Base-by-base conservation (phyloP, 352 stramenopile genomes). In the Thraustotheca clavata region DNA sequence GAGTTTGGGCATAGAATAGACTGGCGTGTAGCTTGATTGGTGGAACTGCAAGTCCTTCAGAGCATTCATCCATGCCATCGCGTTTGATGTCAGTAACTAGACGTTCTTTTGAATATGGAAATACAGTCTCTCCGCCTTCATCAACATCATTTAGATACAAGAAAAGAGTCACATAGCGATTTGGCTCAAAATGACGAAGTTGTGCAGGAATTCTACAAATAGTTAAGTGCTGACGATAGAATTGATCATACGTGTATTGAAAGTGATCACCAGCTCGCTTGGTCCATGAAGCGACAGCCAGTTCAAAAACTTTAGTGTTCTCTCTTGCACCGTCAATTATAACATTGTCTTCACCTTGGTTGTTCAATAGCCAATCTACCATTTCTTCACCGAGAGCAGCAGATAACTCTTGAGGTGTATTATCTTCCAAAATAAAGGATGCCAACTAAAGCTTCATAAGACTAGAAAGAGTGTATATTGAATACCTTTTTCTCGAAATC, bases 101-200 rank as follows among this genome's bases (percentile, higher is more conserved):
- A 12, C 82, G 71, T 29, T 92, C 86, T 16, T 84, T 66, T 47
- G 83, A 91, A 70, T 83, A 86, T n/a, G 83, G 96, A 75, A 99
- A 99, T n/a, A 98, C 91, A 0, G 96, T 99, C 73, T 99, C 90
- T 29, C 96, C 96, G 16, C 96, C 96, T 66, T 97, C 92, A 54
- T 86, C 88, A 54, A 98, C 86, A 71, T 98, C 95, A 72, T 88
- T 98, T 35, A 99, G 75, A 75, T 99, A 99, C 57, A 98, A 79
- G 69, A 98, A 98, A 4, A 99, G 73, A 49, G 96, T 99, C 20
- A 95, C 92, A 72, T 94, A 98, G 11, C 96, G 86, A 80, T 99
- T 98, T 41, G 85, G 85, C 38, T 91, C 72, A 63, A 89, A 91
- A 69, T 92, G 79, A 68, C 69, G 0, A 24, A 52, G n/a, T 14